These are phyloP conservation scores for Nasturtium officinale DNA, from an alignment of 345 rosid species.

Conservation along the genomic window DNA sequence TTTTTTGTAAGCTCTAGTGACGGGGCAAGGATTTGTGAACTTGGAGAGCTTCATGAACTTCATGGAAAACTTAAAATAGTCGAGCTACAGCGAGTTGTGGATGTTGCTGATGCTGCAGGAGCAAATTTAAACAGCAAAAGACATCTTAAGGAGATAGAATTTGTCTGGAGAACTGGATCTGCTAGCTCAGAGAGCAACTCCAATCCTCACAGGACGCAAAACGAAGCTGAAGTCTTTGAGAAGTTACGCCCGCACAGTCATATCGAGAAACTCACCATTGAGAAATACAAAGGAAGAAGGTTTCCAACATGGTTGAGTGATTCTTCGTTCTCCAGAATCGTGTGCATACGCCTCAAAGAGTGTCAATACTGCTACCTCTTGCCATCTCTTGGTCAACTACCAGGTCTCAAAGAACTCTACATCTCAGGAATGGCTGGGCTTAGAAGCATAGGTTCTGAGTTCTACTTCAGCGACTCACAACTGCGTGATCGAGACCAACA, in stretches of 20 bases:
- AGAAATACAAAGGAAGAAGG: constrained; percentile 40
- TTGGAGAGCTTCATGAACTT: constrained; percentile 40
- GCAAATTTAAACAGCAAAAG: constrained; percentile 41
- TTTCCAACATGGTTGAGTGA: constrained; percentile 49
- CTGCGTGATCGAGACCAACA: constrained; percentile 25
- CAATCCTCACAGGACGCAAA: constrained; percentile 25
- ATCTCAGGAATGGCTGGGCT: constrained; percentile 43
- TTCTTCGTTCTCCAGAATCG: constrained; percentile 38
- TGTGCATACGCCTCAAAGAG: constrained; percentile 32
- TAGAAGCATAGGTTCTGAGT: constrained; percentile 36
- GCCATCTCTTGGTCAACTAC: constrained; percentile 50
- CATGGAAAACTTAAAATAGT: constrained; percentile 42
- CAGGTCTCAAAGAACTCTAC: constrained; percentile 46
- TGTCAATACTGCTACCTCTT: constrained; percentile 45
- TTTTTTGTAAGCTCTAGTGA: constrained; percentile 38
- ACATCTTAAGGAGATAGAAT: constrained; percentile 41
- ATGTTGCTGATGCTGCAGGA: constrained; percentile 42
- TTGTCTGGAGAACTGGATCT: constrained; percentile 42
- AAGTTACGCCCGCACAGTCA: constrained; percentile 42
- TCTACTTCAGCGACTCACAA: constrained; percentile 28
- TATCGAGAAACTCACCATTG: constrained; percentile 40
- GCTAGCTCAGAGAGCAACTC: constrained; percentile 32
- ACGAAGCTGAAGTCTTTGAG: constrained; percentile 40
- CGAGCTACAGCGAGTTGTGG: constrained; percentile 43
- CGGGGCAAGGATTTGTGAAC: constrained; percentile 39